Base-by-base conservation (phyloP, 106 monocot species). In the Triglochin maritima region DNA sequence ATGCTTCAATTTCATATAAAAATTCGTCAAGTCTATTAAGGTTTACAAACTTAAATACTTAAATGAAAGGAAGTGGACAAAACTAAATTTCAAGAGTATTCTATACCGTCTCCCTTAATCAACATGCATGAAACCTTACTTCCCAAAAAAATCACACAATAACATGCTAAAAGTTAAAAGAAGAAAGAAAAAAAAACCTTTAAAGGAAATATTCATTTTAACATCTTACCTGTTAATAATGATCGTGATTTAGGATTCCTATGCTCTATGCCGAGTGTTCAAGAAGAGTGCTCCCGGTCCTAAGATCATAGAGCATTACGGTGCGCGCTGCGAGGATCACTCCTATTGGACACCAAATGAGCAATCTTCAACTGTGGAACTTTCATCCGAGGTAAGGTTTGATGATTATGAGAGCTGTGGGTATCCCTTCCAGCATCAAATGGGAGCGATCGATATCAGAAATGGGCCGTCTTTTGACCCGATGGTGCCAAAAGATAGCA, bases 181-280 rank as follows among this genome's bases (percentile, higher is more conserved):
- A 29, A 29, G 29, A 29, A 29, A n/a, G n/a, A n/a, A 29, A 29
- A 29, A 29, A 29, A 29, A 0, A 0, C 29, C 29, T 29, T 29
- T 0, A 29, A 29, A 29, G 29, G 29, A 29, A 29, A 29, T 29
- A 29, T 29, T 29, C 29, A 29, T 29, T 29, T 29, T 29, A 29
- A 29, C 29, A 29, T 29, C 29, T 29, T 29, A 29, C 29, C 29
- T 29, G 29, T 29, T 29, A 29, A 29, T 1, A 1, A 1, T 29
- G 29, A 29, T 29, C 29, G 29, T 29, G 29, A 29, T 29, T 29
- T 6, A 94, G 92, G 92, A 92, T 69, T 75, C 85, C 4, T 92
- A 92, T 65, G 92, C 92, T 9, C 70, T 92, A 9, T 92, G 92
- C 50, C 87, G 92, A 0, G 77, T 92, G 17, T 92, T 87, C 64